phyloP scores from a whole-genome alignment of 2,329 filamentous ascomycete genomes.

The Mycogone perniciosa region DNA sequence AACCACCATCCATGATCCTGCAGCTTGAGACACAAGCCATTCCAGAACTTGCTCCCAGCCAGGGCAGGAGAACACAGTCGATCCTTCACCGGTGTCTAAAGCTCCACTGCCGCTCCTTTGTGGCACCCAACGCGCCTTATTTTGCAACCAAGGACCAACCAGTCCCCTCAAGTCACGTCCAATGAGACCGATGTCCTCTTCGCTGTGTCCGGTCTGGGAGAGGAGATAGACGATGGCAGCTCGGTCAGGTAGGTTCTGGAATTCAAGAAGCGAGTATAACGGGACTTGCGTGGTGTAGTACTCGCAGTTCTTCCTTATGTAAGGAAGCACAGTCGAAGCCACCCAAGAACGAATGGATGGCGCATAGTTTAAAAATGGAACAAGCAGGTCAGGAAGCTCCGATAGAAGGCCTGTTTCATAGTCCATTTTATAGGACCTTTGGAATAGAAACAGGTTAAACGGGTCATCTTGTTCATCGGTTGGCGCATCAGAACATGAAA shows the following conservation, averaged over 20 bases:
- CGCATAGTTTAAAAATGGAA: slow-evolving; percentile 59
- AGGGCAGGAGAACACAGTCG: slow-evolving; percentile 36
- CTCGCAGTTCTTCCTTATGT: slow-evolving; percentile 62
- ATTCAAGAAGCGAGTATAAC: slow-evolving; percentile 52
- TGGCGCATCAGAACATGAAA: slow-evolving; percentile 45
- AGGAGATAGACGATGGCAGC: slow-evolving; percentile 57
- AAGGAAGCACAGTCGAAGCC: slow-evolving; percentile 60
- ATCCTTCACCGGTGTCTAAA: slow-evolving; percentile 14
- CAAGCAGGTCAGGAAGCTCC: slow-evolving; percentile 60
- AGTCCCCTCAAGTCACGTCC: slow-evolving; percentile 62
- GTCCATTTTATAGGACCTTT: slow-evolving; percentile 63
- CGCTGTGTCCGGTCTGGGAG: slow-evolving; percentile 42
- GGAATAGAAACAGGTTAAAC: slow-evolving; percentile 59
- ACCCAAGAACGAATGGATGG: slow-evolving; percentile 61
- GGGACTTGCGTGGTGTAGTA: slow-evolving; percentile 54
- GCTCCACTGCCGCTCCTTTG: slow-evolving; percentile 4
- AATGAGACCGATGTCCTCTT: slow-evolving; percentile 36
- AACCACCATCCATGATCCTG: slow-evolving; percentile 55
- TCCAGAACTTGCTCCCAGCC: slow-evolving; percentile 65
- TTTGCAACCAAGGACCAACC: slow-evolving; percentile 68
- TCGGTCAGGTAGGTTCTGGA: slow-evolving; percentile 54
- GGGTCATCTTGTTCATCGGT: slow-evolving; percentile 45
- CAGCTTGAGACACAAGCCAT: slow-evolving; percentile 59
- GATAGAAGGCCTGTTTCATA: slow-evolving; percentile 63
- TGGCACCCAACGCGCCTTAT: slow-evolving; percentile 49